phyloP scores from a whole-genome alignment of 176 grass and related monocot genomes.

The Lolium multiflorum region DNA sequence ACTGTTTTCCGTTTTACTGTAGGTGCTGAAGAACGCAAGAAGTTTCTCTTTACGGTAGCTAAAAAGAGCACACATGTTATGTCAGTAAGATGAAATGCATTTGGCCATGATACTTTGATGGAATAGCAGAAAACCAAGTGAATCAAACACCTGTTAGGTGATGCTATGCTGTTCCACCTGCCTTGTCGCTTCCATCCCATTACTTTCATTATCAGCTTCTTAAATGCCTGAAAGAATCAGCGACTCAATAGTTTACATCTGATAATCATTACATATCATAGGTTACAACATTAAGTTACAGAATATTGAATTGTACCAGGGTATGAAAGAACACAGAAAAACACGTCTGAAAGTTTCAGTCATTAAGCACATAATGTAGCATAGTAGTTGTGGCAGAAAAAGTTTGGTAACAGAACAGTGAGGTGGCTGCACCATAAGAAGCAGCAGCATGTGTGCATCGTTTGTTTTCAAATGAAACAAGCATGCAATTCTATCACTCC shows the following conservation, averaged over 20 bases:
- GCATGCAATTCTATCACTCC: not conserved
- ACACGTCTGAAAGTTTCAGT: not conserved
- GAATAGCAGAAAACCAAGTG: slow-evolving; percentile 14
- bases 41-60: slow-evolving; percentile 43
- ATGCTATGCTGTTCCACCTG: not conserved
- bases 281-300: slow-evolving; percentile 11
- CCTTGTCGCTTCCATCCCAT: slow-evolving; percentile 39
- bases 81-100: not conserved
- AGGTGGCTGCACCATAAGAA: not conserved
- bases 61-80: not conserved
- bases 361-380: slow-evolving; percentile 12
- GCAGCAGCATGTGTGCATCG: not conserved
- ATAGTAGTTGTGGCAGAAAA: slow-evolving; percentile 11
- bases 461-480: slow-evolving; percentile 29
- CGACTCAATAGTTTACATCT: not conserved
- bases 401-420: not conserved
- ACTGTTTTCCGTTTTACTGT: not conserved
- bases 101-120: not conserved
- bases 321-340: slow-evolving; percentile 1
- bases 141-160: slow-evolving; percentile 26
- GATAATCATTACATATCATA: slow-evolving; percentile 9
- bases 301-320: not conserved
- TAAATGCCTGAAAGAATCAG: slow-evolving; percentile 49
- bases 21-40: slow-evolving; percentile 23
- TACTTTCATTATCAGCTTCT: slow-evolving; percentile 40